A percentile compares a stretch with the other conserved stretches of the same genome.
phyloP scores from a whole-genome alignment of 495 filamentous ascomycete genomes.

The Xylaria curta region DNA sequence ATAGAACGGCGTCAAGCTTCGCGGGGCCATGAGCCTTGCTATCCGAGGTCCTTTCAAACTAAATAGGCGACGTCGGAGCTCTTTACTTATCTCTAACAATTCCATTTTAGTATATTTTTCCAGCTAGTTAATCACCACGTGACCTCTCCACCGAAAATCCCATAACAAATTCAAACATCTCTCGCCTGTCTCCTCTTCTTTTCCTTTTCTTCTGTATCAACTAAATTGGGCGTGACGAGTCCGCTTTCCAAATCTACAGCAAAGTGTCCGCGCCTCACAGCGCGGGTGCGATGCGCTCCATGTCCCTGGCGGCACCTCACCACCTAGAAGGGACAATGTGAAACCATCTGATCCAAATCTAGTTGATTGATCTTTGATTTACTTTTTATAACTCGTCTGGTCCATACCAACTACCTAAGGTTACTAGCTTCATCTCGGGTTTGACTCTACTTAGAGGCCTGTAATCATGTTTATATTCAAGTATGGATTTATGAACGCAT shows the following conservation, averaged over 20 bases:
- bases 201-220: conserved; percentile 55
- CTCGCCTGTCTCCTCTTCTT: neutral
- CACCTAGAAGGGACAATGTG: conserved; percentile 63
- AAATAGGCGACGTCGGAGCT: conserved; percentile 5
- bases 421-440: too few relatives aligned
- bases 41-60: neutral
- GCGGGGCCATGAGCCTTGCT: neutral
- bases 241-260: conserved; percentile 45
- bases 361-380: conserved; percentile 50
- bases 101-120: too few relatives aligned
- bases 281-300: conserved; percentile 58
- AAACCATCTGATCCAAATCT: conserved; percentile 62
- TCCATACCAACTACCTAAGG: neutral
- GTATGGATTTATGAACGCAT: neutral
- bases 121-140: neutral
- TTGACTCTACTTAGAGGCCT: neutral
- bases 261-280: conserved; percentile 44
- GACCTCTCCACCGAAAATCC: neutral
- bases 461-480: neutral
- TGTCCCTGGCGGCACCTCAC: conserved; percentile 62
- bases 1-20: neutral
- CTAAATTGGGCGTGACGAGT: conserved; percentile 66
- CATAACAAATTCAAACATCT: too few relatives aligned
- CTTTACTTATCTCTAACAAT: neutral
- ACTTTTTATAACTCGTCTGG: conserved; percentile 25